These are phyloP conservation scores for Amniculicola lignicola DNA, from an alignment of 495 filamentous ascomycete species.

Conservation along the genomic window DNA sequence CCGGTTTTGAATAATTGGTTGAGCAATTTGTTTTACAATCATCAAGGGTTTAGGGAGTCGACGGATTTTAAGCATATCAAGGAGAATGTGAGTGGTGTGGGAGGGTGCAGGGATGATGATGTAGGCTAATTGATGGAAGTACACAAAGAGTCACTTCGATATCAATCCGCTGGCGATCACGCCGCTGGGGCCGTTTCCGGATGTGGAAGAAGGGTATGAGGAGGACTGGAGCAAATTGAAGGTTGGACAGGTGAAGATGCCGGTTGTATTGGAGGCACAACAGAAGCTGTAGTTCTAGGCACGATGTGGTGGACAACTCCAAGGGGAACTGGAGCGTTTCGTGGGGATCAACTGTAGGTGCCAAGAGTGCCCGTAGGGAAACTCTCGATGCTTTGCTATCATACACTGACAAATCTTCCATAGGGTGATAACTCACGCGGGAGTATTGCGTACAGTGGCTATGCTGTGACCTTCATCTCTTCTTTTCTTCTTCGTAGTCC, in stretches of 20 bases:
- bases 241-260: conserved; percentile 40
- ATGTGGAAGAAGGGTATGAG: conserved; percentile 44
- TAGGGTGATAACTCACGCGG: no score
- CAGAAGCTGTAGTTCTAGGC: conserved; percentile 23
- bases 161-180: conserved; percentile 44
- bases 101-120: not conserved
- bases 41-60: conserved; percentile 40
- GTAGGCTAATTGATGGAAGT: conserved; percentile 27
- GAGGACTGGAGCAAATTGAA: conserved; percentile 41
- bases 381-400: no score
- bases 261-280: conserved; percentile 40
- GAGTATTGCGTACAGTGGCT: no score
- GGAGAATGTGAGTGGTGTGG: conserved; percentile 48
- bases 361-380: no score
- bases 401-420: no score
- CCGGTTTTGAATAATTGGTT: conserved; percentile 53
- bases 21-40: conserved; percentile 52
- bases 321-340: no score
- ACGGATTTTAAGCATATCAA: conserved; percentile 53
- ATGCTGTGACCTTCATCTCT: no score
- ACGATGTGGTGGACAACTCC: no score
- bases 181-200: conserved; percentile 41
- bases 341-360: no score
- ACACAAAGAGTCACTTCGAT: conserved; percentile 51
- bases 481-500: no score